Conservation (phyloP, 345 rosid genomes). For the Crucihimalaya himalaica region DNA sequence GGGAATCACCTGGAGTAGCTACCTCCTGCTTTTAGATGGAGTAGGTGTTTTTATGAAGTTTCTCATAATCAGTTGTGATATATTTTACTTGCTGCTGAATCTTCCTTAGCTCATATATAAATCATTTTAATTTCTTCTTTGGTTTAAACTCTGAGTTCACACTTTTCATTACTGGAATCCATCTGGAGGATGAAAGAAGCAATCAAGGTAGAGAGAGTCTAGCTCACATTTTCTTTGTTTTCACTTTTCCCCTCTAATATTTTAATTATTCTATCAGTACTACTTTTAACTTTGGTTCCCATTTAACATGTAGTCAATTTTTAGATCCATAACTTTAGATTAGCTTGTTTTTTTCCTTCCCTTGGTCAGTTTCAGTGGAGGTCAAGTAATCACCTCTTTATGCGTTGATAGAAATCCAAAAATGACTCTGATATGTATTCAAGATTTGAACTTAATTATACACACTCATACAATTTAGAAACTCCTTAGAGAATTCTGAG, state of each 20-base stretch:
- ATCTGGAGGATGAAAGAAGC: slow-evolving; percentile 22
- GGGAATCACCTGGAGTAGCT: too few relatives aligned
- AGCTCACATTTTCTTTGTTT: slow-evolving; percentile 18
- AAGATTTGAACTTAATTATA: neutral
- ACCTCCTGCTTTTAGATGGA: too few relatives aligned
- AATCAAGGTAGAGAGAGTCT: slow-evolving; percentile 8
- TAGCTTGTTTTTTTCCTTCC: slow-evolving; percentile 8
- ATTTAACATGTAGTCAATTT: slow-evolving; percentile 1
- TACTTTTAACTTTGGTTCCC: neutral
- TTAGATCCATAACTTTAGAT: neutral
- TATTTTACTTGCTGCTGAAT: too few relatives aligned
- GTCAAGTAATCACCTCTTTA: slow-evolving; percentile 1
- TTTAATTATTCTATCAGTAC: neutral
- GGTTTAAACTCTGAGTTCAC: too few relatives aligned
- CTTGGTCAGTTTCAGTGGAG: neutral
- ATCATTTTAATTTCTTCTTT: too few relatives aligned
- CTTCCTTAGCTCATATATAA: too few relatives aligned
- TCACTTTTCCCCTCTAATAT: slow-evolving; percentile 18
- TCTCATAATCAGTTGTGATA: too few relatives aligned
- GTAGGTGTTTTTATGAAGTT: too few relatives aligned
- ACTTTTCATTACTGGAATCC: neutral
- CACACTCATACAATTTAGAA: neutral
- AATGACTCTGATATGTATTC: neutral
- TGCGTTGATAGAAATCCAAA: neutral
- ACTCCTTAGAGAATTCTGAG: neutral